Percentiles rank a stretch among this genome's conserved stretches.
phyloP scores from a whole-genome alignment of 1,139 yeast species.

The Suhomyces bolitotheri region DNA sequence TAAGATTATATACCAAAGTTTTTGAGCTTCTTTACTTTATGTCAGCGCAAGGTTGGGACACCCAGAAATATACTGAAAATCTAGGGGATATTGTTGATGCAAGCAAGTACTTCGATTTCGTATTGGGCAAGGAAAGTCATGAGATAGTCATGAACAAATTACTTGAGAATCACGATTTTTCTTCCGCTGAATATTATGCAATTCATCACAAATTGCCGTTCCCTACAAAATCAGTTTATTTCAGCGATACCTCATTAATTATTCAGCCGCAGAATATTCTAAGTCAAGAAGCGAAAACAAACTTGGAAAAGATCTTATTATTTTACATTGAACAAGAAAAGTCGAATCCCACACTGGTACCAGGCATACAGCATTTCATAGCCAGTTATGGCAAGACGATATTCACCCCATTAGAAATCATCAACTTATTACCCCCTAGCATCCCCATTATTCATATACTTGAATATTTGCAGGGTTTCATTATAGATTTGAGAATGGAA shows the following conservation, averaged over 20 bases:
- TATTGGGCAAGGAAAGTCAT: constrained; percentile 4
- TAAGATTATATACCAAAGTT: constrained; percentile 34
- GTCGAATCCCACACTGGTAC: constrained; percentile 15
- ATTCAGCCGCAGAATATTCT: background rate
- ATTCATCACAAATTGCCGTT: constrained; percentile 24
- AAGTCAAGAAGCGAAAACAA: constrained; percentile 1
- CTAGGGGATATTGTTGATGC: constrained; percentile 1
- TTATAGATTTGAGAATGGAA: constrained; percentile 24
- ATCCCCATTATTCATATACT: constrained; percentile 36
- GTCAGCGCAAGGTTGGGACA: constrained; percentile 1
- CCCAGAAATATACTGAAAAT: background rate
- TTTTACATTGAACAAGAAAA: constrained; percentile 22
- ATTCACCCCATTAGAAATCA: constrained; percentile 28
- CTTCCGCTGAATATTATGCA: constrained; percentile 38
- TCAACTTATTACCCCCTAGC: constrained; percentile 32
- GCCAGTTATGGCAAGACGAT: constrained; percentile 22
- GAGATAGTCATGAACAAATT: constrained; percentile 10
- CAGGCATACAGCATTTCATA: constrained; percentile 35
- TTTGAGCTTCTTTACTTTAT: constrained; percentile 28
- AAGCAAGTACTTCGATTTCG: constrained; percentile 14
- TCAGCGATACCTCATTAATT: background rate
- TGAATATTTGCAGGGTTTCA: constrained; percentile 26
- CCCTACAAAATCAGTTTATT: constrained; percentile 25
- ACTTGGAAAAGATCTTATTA: constrained; percentile 22
- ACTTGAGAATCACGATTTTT: constrained; percentile 27